phyloP scores from a whole-genome alignment of 2,329 filamentous ascomycete species.

The Amylocarpus encephaloides region DNA sequence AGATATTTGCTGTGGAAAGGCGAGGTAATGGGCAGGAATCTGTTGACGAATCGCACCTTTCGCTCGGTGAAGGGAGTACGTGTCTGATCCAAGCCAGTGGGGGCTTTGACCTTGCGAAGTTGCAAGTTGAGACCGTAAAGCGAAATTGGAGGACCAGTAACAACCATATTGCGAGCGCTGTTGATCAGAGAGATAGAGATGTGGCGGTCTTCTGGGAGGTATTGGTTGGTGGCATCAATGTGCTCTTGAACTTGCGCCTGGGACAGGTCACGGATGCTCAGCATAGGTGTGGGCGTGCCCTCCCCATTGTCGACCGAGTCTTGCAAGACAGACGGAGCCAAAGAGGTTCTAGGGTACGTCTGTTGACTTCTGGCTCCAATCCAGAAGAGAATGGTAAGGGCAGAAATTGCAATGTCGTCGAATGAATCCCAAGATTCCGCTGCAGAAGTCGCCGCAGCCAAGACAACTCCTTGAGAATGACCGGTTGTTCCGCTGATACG shows the following conservation, averaged over 20 bases:
- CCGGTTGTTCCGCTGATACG: constrained; percentile 83
- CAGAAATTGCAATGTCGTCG: constrained; percentile 68
- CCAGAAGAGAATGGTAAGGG: constrained; percentile 95
- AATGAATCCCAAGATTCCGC: constrained; percentile 93
- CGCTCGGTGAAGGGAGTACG: constrained; percentile 90
- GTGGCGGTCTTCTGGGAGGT: constrained; percentile 85
- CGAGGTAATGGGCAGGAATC: constrained; percentile 94
- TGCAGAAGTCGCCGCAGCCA: constrained; percentile 84
- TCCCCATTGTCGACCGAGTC: constrained; percentile 93
- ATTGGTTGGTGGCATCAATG: constrained; percentile 94
- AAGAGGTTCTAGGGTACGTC: constrained; percentile 89
- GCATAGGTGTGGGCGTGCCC: constrained; percentile 93
- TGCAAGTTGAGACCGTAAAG: constrained; percentile 94
- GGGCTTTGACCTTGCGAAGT: constrained; percentile 92
- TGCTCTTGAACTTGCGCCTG: constrained; percentile 87
- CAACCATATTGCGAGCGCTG: constrained; percentile 93
- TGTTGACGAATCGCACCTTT: constrained; percentile 93
- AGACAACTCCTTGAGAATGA: constrained; percentile 93
- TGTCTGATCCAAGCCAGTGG: constrained; percentile 94
- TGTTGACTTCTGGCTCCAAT: constrained; percentile 96
- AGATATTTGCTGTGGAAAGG: constrained; percentile 98
- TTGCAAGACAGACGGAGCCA: constrained; percentile 83
- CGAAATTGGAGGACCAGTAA: constrained; percentile 92
- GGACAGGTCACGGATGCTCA: constrained; percentile 91
- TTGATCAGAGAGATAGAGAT: constrained; percentile 95